These are phyloP conservation scores for Volutella citrinella DNA, from an alignment of 2,329 filamentous ascomycete genomes.

Conservation along the genomic window DNA sequence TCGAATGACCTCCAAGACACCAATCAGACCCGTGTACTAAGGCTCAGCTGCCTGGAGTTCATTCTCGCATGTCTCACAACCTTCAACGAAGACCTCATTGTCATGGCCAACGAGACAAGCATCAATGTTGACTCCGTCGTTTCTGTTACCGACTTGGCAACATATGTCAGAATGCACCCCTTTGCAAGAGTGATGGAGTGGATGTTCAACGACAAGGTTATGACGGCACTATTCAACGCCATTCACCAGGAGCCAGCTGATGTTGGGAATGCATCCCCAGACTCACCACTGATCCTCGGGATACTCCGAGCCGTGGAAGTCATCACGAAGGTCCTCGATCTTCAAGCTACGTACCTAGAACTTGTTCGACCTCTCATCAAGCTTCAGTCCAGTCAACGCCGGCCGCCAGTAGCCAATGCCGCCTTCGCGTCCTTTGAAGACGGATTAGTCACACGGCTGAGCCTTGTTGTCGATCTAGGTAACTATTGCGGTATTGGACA, in stretches of 20 bases:
- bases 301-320: conserved; percentile 80
- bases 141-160: conserved; percentile 67
- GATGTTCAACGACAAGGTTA: conserved; percentile 91
- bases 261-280: conserved; percentile 67
- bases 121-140: conserved; percentile 74
- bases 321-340: conserved; percentile 75
- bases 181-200: conserved; percentile 96
- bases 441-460: conserved; percentile 76
- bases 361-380: conserved; percentile 79
- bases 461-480: conserved; percentile 77
- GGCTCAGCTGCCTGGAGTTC: conserved; percentile 80
- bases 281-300: conserved; percentile 78
- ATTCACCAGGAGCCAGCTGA: conserved; percentile 74
- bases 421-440: conserved; percentile 91
- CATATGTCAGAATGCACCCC: conserved; percentile 84
- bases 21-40: conserved; percentile 69
- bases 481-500: conserved; percentile 85
- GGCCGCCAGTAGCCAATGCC: conserved; percentile 60
- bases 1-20: conserved; percentile 63
- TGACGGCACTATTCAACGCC: conserved; percentile 72
- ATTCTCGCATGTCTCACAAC: conserved; percentile 73
- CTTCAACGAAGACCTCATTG: conserved; percentile 92
- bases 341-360: conserved; percentile 89
- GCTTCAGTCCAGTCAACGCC: conserved; percentile 56
- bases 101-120: conserved; percentile 76